Base-by-base conservation (phyloP, 2,329 filamentous ascomycete genomes). In the Leptodontidium sp. region DNA sequence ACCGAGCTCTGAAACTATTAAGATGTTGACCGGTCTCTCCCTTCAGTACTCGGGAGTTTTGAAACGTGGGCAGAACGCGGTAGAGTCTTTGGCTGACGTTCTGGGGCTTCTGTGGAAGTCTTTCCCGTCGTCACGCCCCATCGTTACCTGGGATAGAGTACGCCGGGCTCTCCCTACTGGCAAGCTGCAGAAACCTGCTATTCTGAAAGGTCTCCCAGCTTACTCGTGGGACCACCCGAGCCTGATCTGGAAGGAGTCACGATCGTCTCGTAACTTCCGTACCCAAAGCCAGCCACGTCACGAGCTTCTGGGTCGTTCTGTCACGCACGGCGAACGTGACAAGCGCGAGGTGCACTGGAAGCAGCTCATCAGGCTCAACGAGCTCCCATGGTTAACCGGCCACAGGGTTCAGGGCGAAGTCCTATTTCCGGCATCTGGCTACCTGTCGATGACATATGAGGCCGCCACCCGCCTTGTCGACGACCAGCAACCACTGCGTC, bases 401-500 rank as follows among this genome's bases (percentile, higher is more conserved):
- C 84, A 87, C 68, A 73, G 74, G n/a, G 68, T 87, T 1, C 75
- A 79, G 1, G 74, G 75, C 0, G 61, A 71, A 43, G 66, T 65
- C 1, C 72, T 86, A 12, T 75, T 86, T 3, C 84, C 84, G 0
- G 84, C 81, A 1, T 84, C 84, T 1, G 84, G 80, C 0, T 86
- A 85, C 71, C 80, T 82, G 45, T 68, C 81, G 57, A 84, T 85
- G 81, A 81, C 82, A 0, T 67, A 84, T 4, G 84, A 85, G 55
- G 83, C 84, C 1, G 80, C 81, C n/a, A 68, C 47, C 21, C 26
- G 15, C 21, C n/a, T 72, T n/a, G 58, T 38, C 5, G n/a, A 35
- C 11, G 43, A 35, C 29, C 12, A 45, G 4, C 17, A 50, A 15
- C 17, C 17, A n/a, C n/a, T 43, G 50, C 14, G 7, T 5, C 52